Evolutionary conservation across 192 early-diverging fungal genomes (phyloP).

Genomic region (Allomyces arbusculus): DNA sequence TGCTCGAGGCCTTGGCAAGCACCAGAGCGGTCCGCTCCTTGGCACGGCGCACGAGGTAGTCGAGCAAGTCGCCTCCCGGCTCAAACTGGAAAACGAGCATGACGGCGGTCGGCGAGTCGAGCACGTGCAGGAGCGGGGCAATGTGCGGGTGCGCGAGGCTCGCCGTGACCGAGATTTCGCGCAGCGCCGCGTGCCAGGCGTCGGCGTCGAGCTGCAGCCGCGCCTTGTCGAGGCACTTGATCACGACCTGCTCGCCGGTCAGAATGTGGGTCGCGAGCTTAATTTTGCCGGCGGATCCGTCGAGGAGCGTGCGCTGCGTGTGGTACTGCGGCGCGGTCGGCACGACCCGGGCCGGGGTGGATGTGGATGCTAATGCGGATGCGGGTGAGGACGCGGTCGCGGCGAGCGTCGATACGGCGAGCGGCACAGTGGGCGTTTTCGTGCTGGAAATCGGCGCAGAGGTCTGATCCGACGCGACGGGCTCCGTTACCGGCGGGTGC

Average conservation of each 20-base stretch:
- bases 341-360: not conserved
- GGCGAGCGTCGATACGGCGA: not conserved
- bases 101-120: conserved; percentile 9
- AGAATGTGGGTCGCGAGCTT: conserved; percentile 25
- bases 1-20: not conserved
- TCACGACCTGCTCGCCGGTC: conserved; percentile 28
- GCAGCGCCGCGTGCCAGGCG: conserved; percentile 22
- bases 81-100: not conserved
- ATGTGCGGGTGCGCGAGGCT: conserved; percentile 29
- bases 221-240: conserved; percentile 30
- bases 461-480: too few relatives aligned
- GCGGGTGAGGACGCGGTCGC: not conserved
- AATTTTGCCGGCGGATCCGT: conserved; percentile 1
- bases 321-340: not conserved
- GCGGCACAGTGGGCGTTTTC: not conserved
- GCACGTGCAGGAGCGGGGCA: conserved; percentile 24
- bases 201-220: conserved; percentile 18
- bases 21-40: not conserved
- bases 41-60: not conserved
- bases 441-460: too few relatives aligned
- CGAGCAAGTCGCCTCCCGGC: not conserved
- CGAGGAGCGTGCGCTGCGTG: not conserved
- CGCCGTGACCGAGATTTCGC: conserved; percentile 34
- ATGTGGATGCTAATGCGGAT: not conserved
- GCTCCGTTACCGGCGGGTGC: not conserved